Evolutionary conservation across 1,139 yeast species (phyloP).

Genomic region (Taphrina wiesneri): DNA sequence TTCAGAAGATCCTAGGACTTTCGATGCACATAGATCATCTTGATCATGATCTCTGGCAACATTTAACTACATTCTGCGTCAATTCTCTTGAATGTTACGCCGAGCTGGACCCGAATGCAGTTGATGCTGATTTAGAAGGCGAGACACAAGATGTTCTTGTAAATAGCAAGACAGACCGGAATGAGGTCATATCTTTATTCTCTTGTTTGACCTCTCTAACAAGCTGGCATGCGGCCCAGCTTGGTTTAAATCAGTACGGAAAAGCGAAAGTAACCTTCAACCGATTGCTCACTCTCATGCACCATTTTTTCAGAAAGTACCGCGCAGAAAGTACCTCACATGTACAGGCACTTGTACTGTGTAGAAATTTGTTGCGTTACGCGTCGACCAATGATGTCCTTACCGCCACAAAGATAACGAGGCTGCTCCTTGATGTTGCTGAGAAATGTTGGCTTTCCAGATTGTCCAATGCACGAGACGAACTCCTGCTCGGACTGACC

Average conservation of each 20-base stretch:
- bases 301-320: neutral
- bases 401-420: neutral
- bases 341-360: neutral
- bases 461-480: neutral
- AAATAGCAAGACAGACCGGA: neutral
- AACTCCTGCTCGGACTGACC: neutral
- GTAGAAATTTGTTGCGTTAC: neutral
- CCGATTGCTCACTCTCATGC: neutral
- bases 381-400: neutral
- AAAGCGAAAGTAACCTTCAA: neutral
- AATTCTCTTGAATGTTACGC: neutral
- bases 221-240: neutral
- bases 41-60: conserved; percentile 6
- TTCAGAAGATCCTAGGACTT: conserved; percentile 4
- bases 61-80: conserved; percentile 8
- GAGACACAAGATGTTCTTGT: neutral
- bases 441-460: neutral
- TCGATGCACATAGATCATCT: conserved; percentile 30
- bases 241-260: neutral
- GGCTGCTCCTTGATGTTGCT: neutral
- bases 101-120: neutral
- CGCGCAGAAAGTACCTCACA: neutral
- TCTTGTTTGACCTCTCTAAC: neutral
- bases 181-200: neutral
- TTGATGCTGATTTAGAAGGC: neutral